These are phyloP conservation scores for Wickerhamiella parazyma DNA, from an alignment of 805 yeast species.

Conservation along the genomic window DNA sequence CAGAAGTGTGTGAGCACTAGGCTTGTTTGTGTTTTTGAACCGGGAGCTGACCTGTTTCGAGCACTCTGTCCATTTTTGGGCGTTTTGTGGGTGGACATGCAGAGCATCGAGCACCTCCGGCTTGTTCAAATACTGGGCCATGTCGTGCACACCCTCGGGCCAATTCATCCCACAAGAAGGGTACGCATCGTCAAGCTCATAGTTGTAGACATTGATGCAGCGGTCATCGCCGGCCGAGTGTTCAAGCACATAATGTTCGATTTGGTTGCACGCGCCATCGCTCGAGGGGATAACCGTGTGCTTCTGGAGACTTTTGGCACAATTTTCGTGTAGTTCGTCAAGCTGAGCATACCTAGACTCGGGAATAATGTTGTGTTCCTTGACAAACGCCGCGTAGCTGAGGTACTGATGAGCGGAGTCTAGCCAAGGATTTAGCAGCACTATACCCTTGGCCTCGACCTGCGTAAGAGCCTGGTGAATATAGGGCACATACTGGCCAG, in stretches of 20 bases:
- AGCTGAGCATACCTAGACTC: constrained; percentile 20
- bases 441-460: constrained; percentile 31
- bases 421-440: constrained; percentile 92
- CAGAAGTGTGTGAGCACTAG: constrained; percentile 52
- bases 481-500: constrained; percentile 93
- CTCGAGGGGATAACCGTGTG: constrained; percentile 17
- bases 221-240: constrained; percentile 23
- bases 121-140: constrained; percentile 38
- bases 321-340: constrained; percentile 19
- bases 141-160: constrained; percentile 52
- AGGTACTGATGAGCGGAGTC: constrained; percentile 77
- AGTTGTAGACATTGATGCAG: constrained; percentile 79
- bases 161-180: constrained; percentile 89
- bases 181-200: constrained; percentile 50
- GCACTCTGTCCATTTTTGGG: constrained; percentile 63
- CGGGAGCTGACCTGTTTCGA: constrained; percentile 40
- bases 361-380: constrained; percentile 43
- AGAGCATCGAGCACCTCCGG: constrained; percentile 36
- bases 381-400: constrained; percentile 60
- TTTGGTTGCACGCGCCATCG: constrained; percentile 27
- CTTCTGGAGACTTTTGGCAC: constrained; percentile 20
- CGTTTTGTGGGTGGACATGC: constrained; percentile 26
- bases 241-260: constrained; percentile 28
- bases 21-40: constrained; percentile 23
- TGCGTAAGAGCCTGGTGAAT: constrained; percentile 36